Evolutionary conservation across 208 protist species (phyloP).

Genomic region (Willaertia magna): DNA sequence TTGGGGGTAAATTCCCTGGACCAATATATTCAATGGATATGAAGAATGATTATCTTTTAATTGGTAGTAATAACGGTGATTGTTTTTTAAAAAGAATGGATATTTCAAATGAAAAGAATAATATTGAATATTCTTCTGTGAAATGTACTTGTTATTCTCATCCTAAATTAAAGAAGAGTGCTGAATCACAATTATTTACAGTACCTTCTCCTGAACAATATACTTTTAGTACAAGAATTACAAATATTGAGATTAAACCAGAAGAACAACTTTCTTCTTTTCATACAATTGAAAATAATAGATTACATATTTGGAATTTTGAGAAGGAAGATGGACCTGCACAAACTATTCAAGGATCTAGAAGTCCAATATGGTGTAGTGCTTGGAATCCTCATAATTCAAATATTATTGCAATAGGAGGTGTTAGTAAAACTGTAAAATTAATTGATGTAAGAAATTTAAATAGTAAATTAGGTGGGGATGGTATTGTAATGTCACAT

Average conservation of each 20-base stretch:
- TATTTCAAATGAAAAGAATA: not conserved
- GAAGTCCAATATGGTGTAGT: not conserved
- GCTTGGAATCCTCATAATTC: not conserved
- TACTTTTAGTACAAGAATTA: not conserved
- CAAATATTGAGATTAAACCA: not conserved
- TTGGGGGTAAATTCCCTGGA: not conserved
- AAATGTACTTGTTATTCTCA: not conserved
- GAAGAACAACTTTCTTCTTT: not conserved
- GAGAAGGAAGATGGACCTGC: not conserved
- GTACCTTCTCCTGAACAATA: not conserved
- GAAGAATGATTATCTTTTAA: not conserved
- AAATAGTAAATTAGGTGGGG: not conserved
- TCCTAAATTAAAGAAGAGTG: not conserved
- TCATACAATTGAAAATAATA: not conserved
- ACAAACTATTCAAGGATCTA: not conserved
- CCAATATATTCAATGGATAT: not conserved
- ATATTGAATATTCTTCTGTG: not conserved
- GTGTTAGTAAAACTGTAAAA: not conserved
- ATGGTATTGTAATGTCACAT: not conserved
- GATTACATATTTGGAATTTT: constrained; percentile 11
- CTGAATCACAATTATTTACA: not conserved
- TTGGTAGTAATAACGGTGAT: not conserved
- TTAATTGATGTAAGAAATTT: not conserved
- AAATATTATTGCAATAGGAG: not conserved
- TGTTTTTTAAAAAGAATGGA: not conserved